Percentiles rank a stretch among this genome's conserved stretches.
Evolutionary conservation across 1,284 basidiomycete genomes (phyloP).

Genomic region (Phlebopus sp.): DNA sequence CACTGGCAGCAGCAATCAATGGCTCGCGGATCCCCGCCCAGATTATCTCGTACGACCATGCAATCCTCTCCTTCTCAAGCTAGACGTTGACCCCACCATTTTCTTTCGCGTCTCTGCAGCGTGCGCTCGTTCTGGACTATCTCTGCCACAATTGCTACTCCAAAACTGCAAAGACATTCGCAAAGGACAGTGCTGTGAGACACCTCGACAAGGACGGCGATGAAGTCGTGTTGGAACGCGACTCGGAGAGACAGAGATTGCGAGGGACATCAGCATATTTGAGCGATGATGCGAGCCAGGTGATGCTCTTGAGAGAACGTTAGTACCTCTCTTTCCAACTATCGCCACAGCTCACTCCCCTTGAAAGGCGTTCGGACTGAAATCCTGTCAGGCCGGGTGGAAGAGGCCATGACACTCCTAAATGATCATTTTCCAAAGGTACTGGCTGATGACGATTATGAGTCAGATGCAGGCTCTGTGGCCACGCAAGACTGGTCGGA

Average conservation of each 20-base stretch:
- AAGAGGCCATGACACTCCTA: slow-evolving; percentile 63
- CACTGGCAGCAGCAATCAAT: slow-evolving; percentile 18
- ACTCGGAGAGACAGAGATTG: slow-evolving; percentile 20
- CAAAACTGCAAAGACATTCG: slow-evolving; percentile 68
- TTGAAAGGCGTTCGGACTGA: slow-evolving; percentile 58
- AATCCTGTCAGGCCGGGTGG: slow-evolving; percentile 69
- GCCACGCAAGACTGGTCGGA: slow-evolving; percentile 25
- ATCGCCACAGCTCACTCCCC: slow-evolving; percentile 5
- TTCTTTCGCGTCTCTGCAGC: slow-evolving; percentile 37
- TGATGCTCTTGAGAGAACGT: slow-evolving; percentile 60
- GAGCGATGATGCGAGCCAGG: slow-evolving; percentile 43
- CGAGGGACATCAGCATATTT: slow-evolving; percentile 31
- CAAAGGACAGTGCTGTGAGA: slow-evolving; percentile 57
- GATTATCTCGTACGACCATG: slow-evolving; percentile 26
- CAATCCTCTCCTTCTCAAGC: background rate
- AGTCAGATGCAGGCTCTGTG: slow-evolving; percentile 1
- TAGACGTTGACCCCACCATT: slow-evolving; percentile 6
- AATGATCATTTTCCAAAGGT: slow-evolving; percentile 70
- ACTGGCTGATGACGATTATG: slow-evolving; percentile 38
- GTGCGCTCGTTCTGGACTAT: slow-evolving; percentile 78
- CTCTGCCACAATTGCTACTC: slow-evolving; percentile 73
- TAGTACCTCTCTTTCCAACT: slow-evolving; percentile 21
- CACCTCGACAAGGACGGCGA: slow-evolving; percentile 70
- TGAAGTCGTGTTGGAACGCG: slow-evolving; percentile 39
- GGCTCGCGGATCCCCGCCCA: slow-evolving; percentile 21